These are phyloP conservation scores for Saccharomycopsis fibuligera DNA, from an alignment of 805 yeast genomes.

Conservation along the genomic window DNA sequence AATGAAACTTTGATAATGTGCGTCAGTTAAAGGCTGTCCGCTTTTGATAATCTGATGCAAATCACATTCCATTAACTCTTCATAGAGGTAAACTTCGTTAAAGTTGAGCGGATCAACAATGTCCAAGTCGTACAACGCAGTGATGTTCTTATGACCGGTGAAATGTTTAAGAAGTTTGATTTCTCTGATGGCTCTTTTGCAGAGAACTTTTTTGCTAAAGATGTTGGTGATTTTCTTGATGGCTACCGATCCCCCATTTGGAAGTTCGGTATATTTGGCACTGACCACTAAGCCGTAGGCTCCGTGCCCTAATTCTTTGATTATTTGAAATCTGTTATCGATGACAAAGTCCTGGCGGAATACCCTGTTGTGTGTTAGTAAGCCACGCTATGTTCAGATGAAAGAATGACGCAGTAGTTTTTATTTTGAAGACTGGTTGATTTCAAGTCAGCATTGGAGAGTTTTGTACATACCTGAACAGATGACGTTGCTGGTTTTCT, in stretches of 20 bases:
- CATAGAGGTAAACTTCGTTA: constrained; percentile 89
- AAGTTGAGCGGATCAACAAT: constrained; percentile 73
- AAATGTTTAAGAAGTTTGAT: constrained; percentile 85
- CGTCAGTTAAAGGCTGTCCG: constrained; percentile 88
- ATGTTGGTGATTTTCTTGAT: constrained; percentile 94
- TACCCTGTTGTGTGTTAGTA: too few relatives aligned
- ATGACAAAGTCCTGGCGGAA: constrained; percentile 90
- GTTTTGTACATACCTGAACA: constrained; percentile 5
- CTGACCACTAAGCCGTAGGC: constrained; percentile 97
- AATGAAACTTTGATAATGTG: constrained; percentile 88
- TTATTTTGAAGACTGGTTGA: neutral
- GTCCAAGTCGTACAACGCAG: constrained; percentile 91
- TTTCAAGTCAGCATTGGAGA: neutral
- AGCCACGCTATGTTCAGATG: too few relatives aligned
- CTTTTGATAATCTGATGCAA: constrained; percentile 95
- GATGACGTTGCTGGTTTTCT: constrained; percentile 14
- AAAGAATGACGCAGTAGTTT: too few relatives aligned
- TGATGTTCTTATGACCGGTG: constrained; percentile 93
- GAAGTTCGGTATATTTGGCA: constrained; percentile 70
- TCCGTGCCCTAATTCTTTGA: constrained; percentile 94
- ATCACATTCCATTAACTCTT: constrained; percentile 97
- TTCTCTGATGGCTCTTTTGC: constrained; percentile 89
- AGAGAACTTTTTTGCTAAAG: constrained; percentile 81
- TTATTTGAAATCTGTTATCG: constrained; percentile 80
- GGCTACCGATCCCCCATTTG: constrained; percentile 81